Evolutionary conservation across 2,329 filamentous ascomycete species (phyloP).

Genomic region (Metarhizium sp.): DNA sequence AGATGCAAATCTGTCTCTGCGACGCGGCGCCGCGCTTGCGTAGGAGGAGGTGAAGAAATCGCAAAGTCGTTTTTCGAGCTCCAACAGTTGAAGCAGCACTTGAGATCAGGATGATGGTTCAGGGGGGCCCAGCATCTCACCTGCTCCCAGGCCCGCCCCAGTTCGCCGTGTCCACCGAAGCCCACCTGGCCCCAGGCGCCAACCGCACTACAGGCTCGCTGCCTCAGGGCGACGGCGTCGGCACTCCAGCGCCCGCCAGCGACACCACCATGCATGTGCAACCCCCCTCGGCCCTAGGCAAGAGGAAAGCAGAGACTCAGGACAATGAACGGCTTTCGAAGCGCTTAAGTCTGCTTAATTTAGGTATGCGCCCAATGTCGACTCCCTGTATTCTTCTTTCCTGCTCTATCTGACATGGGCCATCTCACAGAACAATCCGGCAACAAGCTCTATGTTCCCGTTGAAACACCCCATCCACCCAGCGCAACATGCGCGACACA

Average conservation of each 20-base stretch:
- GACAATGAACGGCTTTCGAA: conserved; percentile 73
- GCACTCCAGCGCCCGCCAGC: conserved; percentile 2
- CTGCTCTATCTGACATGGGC: not conserved
- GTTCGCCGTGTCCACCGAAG: not conserved
- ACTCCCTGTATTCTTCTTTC: too few species aligned
- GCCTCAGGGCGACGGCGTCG: conserved; percentile 6
- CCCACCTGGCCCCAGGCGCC: not conserved
- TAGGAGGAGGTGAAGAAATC: not conserved
- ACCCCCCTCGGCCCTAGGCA: conserved; percentile 24
- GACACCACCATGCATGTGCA: conserved; percentile 3
- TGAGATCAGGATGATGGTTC: conserved; percentile 22
- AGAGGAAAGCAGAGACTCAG: conserved; percentile 51
- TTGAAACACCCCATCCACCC: conserved; percentile 35
- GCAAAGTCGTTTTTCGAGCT: not conserved
- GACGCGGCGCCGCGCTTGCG: not conserved
- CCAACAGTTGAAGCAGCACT: not conserved
- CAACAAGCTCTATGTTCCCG: conserved; percentile 55
- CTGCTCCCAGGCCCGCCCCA: conserved; percentile 6
- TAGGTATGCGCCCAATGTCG: conserved; percentile 49
- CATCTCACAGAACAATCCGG: conserved; percentile 46
- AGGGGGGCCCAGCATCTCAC: conserved; percentile 14
- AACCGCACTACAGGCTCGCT: not conserved
- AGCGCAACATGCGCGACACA: conserved; percentile 6
- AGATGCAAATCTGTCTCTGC: not conserved
- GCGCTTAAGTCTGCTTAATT: conserved; percentile 69